These are phyloP conservation scores for Leccinum olivaceopallidum DNA, from an alignment of 768 basidiomycete genomes.

Conservation along the genomic window DNA sequence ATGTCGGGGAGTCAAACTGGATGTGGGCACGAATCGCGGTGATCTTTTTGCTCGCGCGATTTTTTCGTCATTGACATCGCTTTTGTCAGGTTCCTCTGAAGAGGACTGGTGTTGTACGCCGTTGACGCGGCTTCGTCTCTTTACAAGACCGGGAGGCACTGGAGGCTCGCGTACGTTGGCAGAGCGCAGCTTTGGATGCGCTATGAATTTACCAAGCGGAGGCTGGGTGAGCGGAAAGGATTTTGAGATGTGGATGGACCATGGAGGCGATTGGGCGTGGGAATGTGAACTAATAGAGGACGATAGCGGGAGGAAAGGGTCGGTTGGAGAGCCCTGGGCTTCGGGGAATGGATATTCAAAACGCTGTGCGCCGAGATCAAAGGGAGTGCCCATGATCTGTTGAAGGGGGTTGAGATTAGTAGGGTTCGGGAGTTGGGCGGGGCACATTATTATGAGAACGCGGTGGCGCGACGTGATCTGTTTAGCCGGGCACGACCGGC, in stretches of 20 bases:
- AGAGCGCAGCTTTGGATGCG: conserved; percentile 32
- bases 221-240: conserved; percentile 32
- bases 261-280: conserved; percentile 26
- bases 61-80: conserved; percentile 24
- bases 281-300: conserved; percentile 24
- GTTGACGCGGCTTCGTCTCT: conserved; percentile 26
- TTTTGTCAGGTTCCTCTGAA: conserved; percentile 31
- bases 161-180: conserved; percentile 31
- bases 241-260: conserved; percentile 31
- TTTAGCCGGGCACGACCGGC: conserved; percentile 10
- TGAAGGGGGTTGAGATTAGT: conserved; percentile 1
- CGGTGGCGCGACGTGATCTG: conserved; percentile 9
- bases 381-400: conserved; percentile 35
- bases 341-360: conserved; percentile 36
- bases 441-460: background rate
- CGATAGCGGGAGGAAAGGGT: conserved; percentile 26
- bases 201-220: conserved; percentile 28
- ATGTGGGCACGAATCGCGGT: conserved; percentile 4
- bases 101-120: conserved; percentile 26
- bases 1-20: conserved; percentile 4
- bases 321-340: conserved; percentile 31
- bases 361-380: conserved; percentile 34
- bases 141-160: conserved; percentile 33
- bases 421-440: background rate
- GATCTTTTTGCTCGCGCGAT: conserved; percentile 10